phyloP scores from a whole-genome alignment of 352 stramenopile genomes.

The Sclerospora graminicola region DNA sequence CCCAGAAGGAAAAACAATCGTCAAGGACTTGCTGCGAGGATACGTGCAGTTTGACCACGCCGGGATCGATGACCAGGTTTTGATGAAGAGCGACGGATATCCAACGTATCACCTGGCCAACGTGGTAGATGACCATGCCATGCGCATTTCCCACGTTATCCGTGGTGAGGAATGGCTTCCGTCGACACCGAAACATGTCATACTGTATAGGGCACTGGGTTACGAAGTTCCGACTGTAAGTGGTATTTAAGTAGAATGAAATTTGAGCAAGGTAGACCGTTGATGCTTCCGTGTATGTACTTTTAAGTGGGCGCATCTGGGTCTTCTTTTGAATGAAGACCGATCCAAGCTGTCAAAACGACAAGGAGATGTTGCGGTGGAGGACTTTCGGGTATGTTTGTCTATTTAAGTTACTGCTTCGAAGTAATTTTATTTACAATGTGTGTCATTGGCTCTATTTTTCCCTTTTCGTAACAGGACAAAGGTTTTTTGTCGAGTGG shows the following conservation, averaged over 20 bases:
- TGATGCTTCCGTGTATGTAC: background rate
- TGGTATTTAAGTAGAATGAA: background rate
- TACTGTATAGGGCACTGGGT: slow-evolving; percentile 85
- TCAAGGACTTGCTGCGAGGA: slow-evolving; percentile 94
- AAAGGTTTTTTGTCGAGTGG: slow-evolving; percentile 93
- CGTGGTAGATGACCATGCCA: slow-evolving; percentile 94
- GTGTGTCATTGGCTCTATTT: background rate
- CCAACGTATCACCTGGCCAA: slow-evolving; percentile 90
- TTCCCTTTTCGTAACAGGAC: slow-evolving; percentile 28
- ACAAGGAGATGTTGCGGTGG: slow-evolving; percentile 94
- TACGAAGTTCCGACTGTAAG: slow-evolving; percentile 54
- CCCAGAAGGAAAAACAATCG: slow-evolving; percentile 84
- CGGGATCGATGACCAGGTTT: slow-evolving; percentile 85
- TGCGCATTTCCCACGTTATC: slow-evolving; percentile 97
- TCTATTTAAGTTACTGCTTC: background rate
- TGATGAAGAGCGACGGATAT: slow-evolving; percentile 92
- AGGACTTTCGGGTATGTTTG: slow-evolving; percentile 89
- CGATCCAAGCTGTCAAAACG: slow-evolving; percentile 97
- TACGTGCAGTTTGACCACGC: slow-evolving; percentile 87
- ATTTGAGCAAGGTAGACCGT: background rate
- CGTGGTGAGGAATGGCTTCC: slow-evolving; percentile 92
- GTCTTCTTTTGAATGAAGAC: slow-evolving; percentile 95
- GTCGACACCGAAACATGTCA: slow-evolving; percentile 86
- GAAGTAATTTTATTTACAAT: background rate
- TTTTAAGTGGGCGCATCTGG: slow-evolving; percentile 78